Base-by-base conservation (phyloP, 2,329 filamentous ascomycete species). In the Aspergillus sp. region DNA sequence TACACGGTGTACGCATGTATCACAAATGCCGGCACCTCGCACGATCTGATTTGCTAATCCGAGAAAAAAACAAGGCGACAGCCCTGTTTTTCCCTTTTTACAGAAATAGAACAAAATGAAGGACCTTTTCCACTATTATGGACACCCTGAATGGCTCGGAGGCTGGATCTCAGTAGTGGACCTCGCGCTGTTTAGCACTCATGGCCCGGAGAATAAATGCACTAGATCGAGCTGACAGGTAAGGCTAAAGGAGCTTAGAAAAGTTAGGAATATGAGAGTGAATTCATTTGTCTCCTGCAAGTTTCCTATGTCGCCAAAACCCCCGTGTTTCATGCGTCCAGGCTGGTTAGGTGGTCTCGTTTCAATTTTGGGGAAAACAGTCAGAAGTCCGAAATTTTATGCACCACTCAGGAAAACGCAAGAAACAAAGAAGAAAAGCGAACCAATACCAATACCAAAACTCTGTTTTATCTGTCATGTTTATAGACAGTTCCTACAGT, bases 191-290 rank as follows among this genome's bases (percentile, higher is more conserved):
- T 49, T 54, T 56, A 49, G 58, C 51, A 54, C 61, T 54, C 55
- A 60, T 51, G 50, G 53, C 31, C 44, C 61, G 60, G 60, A 62
- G 60, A 58, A 61, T 55, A 57, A 56, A 44, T 45, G 55, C 43
- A 43, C 57, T 56, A 47, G 55, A 60, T 60, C 56, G 19, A 27
- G 19, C 24, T 62, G 60, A 61, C 60, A 62, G 46, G 50, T 53
- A 51, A 14, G 33, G 52, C 33, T 27, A 44, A 41, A 31, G 27
- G 27, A 11, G 27, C n/a, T 14, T 3, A 12, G n/a, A 24, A 43
- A 31, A 47, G 45, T 31, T 31, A 31, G 27, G 35, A 37, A 33
- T 45, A 55, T 55, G 44, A 50, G 33, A 53, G 35, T n/a, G 48
- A 44, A 15, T 37, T 9, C 12, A 44, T 21, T 44, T 21, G 12